Percentiles rank a stretch among this genome's conserved stretches.
Evolutionary conservation across 2,329 filamentous ascomycete genomes (phyloP).

Genomic region (Alternaria gaisen): DNA sequence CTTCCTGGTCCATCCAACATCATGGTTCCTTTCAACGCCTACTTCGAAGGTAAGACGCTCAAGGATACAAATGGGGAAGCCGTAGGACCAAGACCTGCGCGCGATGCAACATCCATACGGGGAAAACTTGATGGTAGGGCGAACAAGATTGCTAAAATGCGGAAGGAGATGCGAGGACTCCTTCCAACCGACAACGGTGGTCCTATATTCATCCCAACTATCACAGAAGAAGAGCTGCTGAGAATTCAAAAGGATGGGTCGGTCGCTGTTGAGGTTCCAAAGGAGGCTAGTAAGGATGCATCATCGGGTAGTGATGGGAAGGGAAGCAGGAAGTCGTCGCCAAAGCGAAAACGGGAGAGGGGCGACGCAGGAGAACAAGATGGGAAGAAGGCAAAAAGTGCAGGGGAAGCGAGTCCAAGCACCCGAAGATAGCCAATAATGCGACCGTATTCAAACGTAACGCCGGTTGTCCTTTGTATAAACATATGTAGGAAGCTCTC

Average conservation of each 20-base stretch:
- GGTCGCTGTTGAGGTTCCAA: constrained; percentile 10
- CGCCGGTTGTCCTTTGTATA: neutral
- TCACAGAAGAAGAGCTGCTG: constrained; percentile 18
- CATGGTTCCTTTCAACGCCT: neutral
- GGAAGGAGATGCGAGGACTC: neutral
- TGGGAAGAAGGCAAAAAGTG: neutral
- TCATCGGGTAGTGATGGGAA: neutral
- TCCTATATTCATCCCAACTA: constrained; percentile 14
- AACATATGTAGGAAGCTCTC: neutral
- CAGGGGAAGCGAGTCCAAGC: neutral
- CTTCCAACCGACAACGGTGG: neutral
- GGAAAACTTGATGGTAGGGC: neutral
- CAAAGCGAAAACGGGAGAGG: neutral
- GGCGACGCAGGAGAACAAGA: neutral
- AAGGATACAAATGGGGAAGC: neutral
- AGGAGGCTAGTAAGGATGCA: neutral
- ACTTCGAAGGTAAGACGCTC: neutral
- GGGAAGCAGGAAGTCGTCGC: neutral
- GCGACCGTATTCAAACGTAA: neutral
- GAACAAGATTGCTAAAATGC: neutral
- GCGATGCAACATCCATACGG: neutral
- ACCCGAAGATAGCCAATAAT: neutral
- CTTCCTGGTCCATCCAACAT: neutral
- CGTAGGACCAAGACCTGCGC: neutral
- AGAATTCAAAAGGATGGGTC: constrained; percentile 7